Conservation (phyloP, 495 filamentous ascomycete genomes). For the Penicillium nucicola region DNA sequence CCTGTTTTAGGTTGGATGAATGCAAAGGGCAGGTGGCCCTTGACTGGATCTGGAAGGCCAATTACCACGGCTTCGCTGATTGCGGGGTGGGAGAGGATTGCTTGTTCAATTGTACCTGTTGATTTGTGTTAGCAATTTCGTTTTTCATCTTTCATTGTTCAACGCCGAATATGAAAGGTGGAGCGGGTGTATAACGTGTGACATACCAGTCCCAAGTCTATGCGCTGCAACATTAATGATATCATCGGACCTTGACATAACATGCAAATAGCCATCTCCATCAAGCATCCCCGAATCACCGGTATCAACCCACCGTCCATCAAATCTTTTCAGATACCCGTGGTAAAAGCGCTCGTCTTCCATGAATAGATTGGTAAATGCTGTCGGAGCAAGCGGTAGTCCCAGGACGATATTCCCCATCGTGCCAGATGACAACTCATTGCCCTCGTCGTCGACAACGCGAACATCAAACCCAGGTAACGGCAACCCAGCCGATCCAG, state of each 20-base stretch:
- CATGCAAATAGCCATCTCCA: slow-evolving; percentile 74
- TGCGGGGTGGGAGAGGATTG: slow-evolving; percentile 71
- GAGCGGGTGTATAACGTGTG: neutral
- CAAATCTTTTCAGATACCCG: slow-evolving; percentile 76
- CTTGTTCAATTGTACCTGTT: slow-evolving; percentile 80
- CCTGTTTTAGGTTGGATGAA: slow-evolving; percentile 62
- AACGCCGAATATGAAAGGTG: neutral
- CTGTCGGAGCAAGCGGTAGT: slow-evolving; percentile 78
- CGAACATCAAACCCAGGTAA: slow-evolving; percentile 89
- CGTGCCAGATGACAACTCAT: slow-evolving; percentile 58
- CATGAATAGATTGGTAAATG: slow-evolving; percentile 77
- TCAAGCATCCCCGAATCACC: slow-evolving; percentile 89
- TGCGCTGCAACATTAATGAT: slow-evolving; percentile 96
- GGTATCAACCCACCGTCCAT: slow-evolving; percentile 80
- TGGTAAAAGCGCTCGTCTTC: slow-evolving; percentile 82
- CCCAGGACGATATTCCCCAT: slow-evolving; percentile 92
- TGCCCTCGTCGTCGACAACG: slow-evolving; percentile 76
- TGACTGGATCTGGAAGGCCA: slow-evolving; percentile 77
- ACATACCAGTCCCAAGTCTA: slow-evolving; percentile 78
- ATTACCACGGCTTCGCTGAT: slow-evolving; percentile 83
- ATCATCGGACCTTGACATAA: slow-evolving; percentile 86
- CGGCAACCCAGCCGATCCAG: slow-evolving; percentile 83
- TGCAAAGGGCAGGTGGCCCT: slow-evolving; percentile 88
- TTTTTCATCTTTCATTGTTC: neutral
- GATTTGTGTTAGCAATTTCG: neutral